A percentile compares a stretch with the other conserved stretches of the same genome.
Conservation (phyloP, 257 asterid species). For the Nicotiana attenuata region DNA sequence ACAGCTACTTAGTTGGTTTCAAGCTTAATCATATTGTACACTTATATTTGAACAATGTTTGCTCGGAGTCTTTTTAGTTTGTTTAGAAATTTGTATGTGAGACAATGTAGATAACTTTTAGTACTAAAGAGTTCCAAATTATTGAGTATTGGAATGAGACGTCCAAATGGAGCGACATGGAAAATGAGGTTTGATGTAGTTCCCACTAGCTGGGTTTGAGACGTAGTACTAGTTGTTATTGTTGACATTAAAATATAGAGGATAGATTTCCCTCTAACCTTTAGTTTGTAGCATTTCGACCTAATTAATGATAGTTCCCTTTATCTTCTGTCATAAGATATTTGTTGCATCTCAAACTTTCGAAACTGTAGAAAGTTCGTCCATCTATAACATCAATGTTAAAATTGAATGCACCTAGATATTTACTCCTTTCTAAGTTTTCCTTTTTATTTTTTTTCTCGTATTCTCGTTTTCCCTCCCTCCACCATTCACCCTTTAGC, state of each 20-base stretch:
- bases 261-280: neutral
- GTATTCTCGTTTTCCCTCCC: neutral
- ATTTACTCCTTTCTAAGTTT: neutral
- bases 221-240: neutral
- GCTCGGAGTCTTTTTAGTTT: too few relatives aligned
- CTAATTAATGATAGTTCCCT: neutral
- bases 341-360: neutral
- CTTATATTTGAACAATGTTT: too few relatives aligned
- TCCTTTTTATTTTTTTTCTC: neutral
- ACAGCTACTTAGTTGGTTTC: too few relatives aligned
- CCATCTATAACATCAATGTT: neutral
- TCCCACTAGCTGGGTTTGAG: too few relatives aligned
- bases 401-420: neutral
- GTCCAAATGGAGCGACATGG: too few relatives aligned
- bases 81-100: too few relatives aligned
- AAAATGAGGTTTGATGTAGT: too few relatives aligned
- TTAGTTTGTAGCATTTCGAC: neutral
- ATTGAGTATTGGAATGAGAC: too few relatives aligned
- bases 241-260: neutral
- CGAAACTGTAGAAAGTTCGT: neutral
- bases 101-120: too few relatives aligned
- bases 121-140: too few relatives aligned
- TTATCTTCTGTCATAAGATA: neutral
- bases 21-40: too few relatives aligned
- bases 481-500: neutral